Evolutionary conservation across 73 alveolate species (phyloP), one percentile per base, ranked within the genome.

Genomic region (Breviolum minutum): DNA sequence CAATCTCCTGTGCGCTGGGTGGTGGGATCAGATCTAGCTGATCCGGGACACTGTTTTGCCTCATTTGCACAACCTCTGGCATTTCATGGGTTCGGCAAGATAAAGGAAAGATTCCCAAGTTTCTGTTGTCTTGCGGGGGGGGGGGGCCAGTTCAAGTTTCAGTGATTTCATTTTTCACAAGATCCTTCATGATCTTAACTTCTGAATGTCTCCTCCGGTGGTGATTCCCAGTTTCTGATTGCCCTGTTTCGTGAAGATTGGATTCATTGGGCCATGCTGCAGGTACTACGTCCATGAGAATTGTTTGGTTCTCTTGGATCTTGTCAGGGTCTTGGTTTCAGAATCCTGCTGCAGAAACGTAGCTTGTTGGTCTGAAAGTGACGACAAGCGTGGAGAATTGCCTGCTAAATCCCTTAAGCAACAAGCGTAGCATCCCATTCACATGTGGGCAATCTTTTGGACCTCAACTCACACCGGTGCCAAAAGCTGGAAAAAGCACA

Each of bases 211-310:
- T 40, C 54, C 3, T 40, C 54, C 54, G 54, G 54, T 40, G 54
- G 54, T 40, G 54, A 40, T 40, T 40, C 54, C 54, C 54, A 40
- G 54, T 40, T 40, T 40, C 54, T 40, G 54, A 40, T 40, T 40
- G 54, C 54, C 54, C 54, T 40, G 54, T 40, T 40, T 40, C 54
- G 3, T 40, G 54, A 40, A 40, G 54, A 40, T 40, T 40, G 54
- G 54, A 40, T 40, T 40, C 54, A 40, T 3, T 40, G 8, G 60
- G 81, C 40, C 30, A 12, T 71, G 19, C 81, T 62, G 26, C 70
- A 80, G 92, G 99, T 94, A 94, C 99, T 94, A 94, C 32, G 94
- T 80, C 63, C 99, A 94, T 76, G 99, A 94, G 99, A 94, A 94
- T 26, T 94, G 99, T 94, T 64, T 94, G 48, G 99, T 81, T 40